These are phyloP conservation scores for Penicillium sp. DNA, from an alignment of 2,329 filamentous ascomycete species.

Conservation along the genomic window DNA sequence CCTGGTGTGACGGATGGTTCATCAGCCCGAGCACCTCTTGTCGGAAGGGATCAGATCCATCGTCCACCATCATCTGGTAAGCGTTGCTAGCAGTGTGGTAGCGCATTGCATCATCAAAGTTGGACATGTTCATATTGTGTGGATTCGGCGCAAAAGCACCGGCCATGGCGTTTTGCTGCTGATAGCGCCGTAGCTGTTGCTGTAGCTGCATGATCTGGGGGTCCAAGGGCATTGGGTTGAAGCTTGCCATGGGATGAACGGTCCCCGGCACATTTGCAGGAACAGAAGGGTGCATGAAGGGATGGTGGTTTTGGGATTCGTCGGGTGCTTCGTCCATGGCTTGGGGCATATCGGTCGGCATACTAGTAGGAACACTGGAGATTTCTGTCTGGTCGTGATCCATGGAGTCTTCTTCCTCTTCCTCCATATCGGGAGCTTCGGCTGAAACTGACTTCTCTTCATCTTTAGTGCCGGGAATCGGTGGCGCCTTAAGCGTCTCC, in stretches of 20 bases:
- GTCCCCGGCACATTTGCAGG: constrained; percentile 38
- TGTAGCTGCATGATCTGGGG: constrained; percentile 62
- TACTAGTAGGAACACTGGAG: not conserved
- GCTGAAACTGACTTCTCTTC: constrained; percentile 27
- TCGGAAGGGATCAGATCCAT: constrained; percentile 41
- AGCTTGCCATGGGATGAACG: constrained; percentile 44
- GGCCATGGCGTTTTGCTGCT: constrained; percentile 40
- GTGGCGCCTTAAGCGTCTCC: constrained; percentile 66
- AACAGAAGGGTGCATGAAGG: constrained; percentile 34
- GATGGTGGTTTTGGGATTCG: constrained; percentile 31
- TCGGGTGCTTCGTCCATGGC: constrained; percentile 29
- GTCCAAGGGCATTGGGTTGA: constrained; percentile 59
- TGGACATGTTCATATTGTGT: constrained; percentile 35
- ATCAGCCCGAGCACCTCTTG: constrained; percentile 44
- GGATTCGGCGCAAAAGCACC: constrained; percentile 38
- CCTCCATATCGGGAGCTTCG: constrained; percentile 18
- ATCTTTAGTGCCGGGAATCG: constrained; percentile 32
- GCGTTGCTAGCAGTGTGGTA: constrained; percentile 40
- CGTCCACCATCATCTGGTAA: constrained; percentile 48
- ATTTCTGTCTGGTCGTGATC: constrained; percentile 19
- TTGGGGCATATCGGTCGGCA: constrained; percentile 17
- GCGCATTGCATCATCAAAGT: constrained; percentile 44
- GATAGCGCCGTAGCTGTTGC: constrained; percentile 46
- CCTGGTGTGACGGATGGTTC: constrained; percentile 38
- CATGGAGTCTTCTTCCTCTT: constrained; percentile 21